Percentiles rank a stretch among this genome's conserved stretches.
Conservation (phyloP, 257 asterid species). For the Solanum corneliomulleri region DNA sequence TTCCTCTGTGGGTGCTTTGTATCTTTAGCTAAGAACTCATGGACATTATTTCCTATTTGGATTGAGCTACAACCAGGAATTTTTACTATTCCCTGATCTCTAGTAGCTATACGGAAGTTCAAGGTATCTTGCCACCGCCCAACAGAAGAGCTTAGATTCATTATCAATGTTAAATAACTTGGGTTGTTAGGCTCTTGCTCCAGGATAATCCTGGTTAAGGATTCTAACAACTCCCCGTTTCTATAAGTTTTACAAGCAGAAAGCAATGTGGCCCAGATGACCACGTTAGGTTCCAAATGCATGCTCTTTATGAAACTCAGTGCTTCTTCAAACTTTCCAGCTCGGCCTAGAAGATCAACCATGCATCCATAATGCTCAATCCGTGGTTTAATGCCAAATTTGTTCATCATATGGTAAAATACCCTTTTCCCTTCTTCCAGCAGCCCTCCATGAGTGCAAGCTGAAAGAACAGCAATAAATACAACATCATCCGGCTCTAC, state of each 20-base stretch:
- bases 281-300: slow-evolving; percentile 38
- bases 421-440: slow-evolving; percentile 29
- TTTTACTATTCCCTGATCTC: slow-evolving; percentile 17
- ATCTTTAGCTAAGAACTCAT: slow-evolving; percentile 45
- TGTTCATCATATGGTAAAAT: slow-evolving; percentile 27
- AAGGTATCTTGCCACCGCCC: slow-evolving; percentile 31
- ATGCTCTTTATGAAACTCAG: slow-evolving; percentile 20
- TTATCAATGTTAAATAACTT: slow-evolving; percentile 24
- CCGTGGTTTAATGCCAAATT: slow-evolving; percentile 25
- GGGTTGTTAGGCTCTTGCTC: slow-evolving; percentile 36
- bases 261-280: slow-evolving; percentile 44
- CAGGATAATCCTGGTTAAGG: slow-evolving; percentile 17
- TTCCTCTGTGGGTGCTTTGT: slow-evolving; percentile 14
- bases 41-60: slow-evolving; percentile 40
- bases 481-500: slow-evolving; percentile 34
- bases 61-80: slow-evolving; percentile 45
- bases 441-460: slow-evolving; percentile 41
- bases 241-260: slow-evolving; percentile 37
- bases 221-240: slow-evolving; percentile 18
- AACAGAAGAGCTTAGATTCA: slow-evolving; percentile 25
- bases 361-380: slow-evolving; percentile 49
- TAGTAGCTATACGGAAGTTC: slow-evolving; percentile 12
- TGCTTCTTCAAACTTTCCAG: slow-evolving; percentile 39
- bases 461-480: slow-evolving; percentile 39
- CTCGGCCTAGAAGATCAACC: slow-evolving; percentile 46